Evolutionary conservation across 2,329 filamentous ascomycete species (phyloP), one percentile per base, ranked within the genome.

Genomic region (Dothiorella sarmentorum): DNA sequence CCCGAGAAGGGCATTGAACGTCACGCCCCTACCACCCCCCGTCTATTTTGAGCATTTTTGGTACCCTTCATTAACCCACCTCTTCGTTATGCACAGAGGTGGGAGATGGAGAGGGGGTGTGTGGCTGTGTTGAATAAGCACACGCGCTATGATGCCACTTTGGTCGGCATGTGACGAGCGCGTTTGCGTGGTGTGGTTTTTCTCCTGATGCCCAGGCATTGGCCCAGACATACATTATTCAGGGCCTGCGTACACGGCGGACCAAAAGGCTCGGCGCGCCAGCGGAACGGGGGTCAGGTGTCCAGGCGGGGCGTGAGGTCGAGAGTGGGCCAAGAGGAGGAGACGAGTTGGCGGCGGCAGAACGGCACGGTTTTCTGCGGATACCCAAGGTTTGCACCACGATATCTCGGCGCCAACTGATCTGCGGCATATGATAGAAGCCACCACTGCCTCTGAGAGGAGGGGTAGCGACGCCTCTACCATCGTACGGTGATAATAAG

Each of bases 351-450:
- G 33, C 40, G 20, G 15, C 43, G 15, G 4, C 22, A 13, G 26
- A n/a, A n/a, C n/a, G n/a, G n/a, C n/a, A n/a, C n/a, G n/a, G n/a
- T n/a, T n/a, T n/a, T n/a, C n/a, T n/a, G n/a, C n/a, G n/a, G n/a
- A n/a, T n/a, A n/a, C n/a, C n/a, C n/a, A n/a, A n/a, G n/a, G n/a
- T n/a, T n/a, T n/a, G n/a, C n/a, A 22, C 40, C 43, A 45, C 43
- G 43, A 45, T 45, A 29, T 45, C 43, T 45, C 43, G 43, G 43
- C 43, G 43, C 43, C 43, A 45, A 29, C 43, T 26, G 43, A 45
- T 45, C 43, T 45, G 26, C 43, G n/a, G 43, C 43, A 29, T 45
- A 29, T 45, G 43, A 45, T 26, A 29, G 24, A 45, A 29, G 43
- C 43, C 43, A 18, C 43, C 29, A 45, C 24, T 18, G 24, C 18